Conservation (phyloP, 495 filamentous ascomycete species). For the Parachaetomium inaequale region DNA sequence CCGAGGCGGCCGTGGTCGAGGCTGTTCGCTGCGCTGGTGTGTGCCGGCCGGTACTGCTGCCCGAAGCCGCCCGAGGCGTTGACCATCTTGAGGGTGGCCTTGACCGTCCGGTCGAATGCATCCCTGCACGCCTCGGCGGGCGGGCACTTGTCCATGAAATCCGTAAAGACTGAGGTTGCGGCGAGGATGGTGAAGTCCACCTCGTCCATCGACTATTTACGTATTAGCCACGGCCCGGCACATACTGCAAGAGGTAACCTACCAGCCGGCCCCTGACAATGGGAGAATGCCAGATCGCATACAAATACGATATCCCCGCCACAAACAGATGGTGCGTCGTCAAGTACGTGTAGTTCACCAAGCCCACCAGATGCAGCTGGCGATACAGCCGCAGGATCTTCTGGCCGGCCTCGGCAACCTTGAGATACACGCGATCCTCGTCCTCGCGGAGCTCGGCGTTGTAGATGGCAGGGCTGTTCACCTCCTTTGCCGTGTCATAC, state of each 20-base stretch:
- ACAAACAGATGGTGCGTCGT: slow-evolving; percentile 98
- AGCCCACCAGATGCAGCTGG: slow-evolving; percentile 77
- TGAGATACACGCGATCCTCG: slow-evolving; percentile 85
- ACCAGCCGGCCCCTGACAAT: slow-evolving; percentile 79
- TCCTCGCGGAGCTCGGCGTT: slow-evolving; percentile 65
- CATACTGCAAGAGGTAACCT: slow-evolving; percentile 16
- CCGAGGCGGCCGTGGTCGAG: slow-evolving; percentile 30
- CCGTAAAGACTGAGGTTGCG: slow-evolving; percentile 62
- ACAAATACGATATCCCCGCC: slow-evolving; percentile 94
- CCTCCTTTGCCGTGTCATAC: slow-evolving; percentile 60
- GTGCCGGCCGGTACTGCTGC: slow-evolving; percentile 25
- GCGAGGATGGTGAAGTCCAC: slow-evolving; percentile 94
- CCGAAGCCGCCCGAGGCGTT: slow-evolving; percentile 79
- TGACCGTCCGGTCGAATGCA: slow-evolving; percentile 92
- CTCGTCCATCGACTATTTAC: slow-evolving; percentile 75
- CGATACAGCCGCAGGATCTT: slow-evolving; percentile 88
- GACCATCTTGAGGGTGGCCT: slow-evolving; percentile 90
- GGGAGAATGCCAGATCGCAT: slow-evolving; percentile 95
- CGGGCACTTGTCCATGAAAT: slow-evolving; percentile 43
- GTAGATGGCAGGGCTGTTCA: slow-evolving; percentile 46
- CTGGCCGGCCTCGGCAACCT: slow-evolving; percentile 91
- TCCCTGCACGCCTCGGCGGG: slow-evolving; percentile 72
- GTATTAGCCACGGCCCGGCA: slow-evolving; percentile 30
- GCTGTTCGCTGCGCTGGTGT: slow-evolving; percentile 8
- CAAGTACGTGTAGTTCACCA: slow-evolving; percentile 94